A percentile compares a stretch with the other conserved stretches of the same genome.
Conservation (phyloP, 2,329 filamentous ascomycete genomes). For the Fusarium sp. region DNA sequence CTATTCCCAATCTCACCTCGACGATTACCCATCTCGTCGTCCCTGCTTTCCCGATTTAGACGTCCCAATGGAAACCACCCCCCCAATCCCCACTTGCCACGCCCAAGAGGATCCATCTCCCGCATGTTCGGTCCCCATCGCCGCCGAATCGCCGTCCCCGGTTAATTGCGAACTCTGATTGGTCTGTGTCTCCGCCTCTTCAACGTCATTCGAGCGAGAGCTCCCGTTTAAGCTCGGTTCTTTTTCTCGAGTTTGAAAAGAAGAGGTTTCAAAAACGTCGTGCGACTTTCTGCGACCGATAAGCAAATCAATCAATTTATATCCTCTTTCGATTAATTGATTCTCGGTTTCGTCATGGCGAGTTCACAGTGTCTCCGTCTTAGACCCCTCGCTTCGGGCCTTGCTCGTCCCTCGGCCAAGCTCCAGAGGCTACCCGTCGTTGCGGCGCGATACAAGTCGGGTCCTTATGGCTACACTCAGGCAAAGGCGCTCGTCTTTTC, state of each 20-base stretch:
- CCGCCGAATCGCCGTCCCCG: slow-evolving; percentile 3
- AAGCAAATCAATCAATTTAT: slow-evolving; percentile 1
- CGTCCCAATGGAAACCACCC: slow-evolving; percentile 2
- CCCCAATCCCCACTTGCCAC: slow-evolving; percentile 22
- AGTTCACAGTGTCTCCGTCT: slow-evolving; percentile 37
- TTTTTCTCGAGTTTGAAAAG: slow-evolving; percentile 14
- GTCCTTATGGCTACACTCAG: slow-evolving; percentile 81
- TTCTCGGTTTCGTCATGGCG: slow-evolving; percentile 33
- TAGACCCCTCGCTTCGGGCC: slow-evolving; percentile 35
- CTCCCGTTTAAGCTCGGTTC: slow-evolving; percentile 24
- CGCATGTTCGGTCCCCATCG: slow-evolving; percentile 11
- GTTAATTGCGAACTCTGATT: slow-evolving; percentile 30
- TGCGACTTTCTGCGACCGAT: slow-evolving; percentile 4
- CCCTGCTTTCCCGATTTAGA: slow-evolving; percentile 23
- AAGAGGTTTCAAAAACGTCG: slow-evolving; percentile 3
- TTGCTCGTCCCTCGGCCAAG: slow-evolving; percentile 36
- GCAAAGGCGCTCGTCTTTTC: slow-evolving; percentile 82
- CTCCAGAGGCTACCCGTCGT: slow-evolving; percentile 36
- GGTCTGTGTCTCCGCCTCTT: slow-evolving; percentile 2
- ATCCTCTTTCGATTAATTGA: background rate
- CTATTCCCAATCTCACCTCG: slow-evolving; percentile 24
- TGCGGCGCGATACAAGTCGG: slow-evolving; percentile 60
- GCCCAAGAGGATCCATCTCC: slow-evolving; percentile 23
- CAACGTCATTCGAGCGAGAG: slow-evolving; percentile 31
- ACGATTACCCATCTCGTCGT: slow-evolving; percentile 24